phyloP scores from a whole-genome alignment of 2,329 filamentous ascomycete genomes.

The Fusarium kyushuense region DNA sequence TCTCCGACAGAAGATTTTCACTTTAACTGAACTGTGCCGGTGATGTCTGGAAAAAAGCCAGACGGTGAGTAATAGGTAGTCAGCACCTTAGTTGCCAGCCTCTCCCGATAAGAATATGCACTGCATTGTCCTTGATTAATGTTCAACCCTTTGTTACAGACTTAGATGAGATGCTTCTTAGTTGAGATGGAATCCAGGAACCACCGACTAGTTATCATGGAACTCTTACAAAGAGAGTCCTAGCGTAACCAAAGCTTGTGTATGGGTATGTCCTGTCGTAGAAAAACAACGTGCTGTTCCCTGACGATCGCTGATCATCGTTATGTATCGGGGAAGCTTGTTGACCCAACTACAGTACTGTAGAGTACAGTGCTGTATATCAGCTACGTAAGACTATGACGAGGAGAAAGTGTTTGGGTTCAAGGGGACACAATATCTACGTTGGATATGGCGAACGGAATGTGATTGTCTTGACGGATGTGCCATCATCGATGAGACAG shows the following conservation, averaged over 20 bases:
- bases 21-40: constrained; percentile 16
- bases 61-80: neutral
- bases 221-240: constrained; percentile 24
- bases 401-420: constrained; percentile 15
- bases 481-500: constrained; percentile 38
- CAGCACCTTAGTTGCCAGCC: neutral
- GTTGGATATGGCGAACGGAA: constrained; percentile 37
- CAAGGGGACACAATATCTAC: neutral
- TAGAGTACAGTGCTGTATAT: neutral
- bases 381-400: constrained; percentile 1
- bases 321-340: constrained; percentile 17
- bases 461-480: constrained; percentile 41
- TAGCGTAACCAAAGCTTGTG: constrained; percentile 13
- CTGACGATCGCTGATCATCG: constrained; percentile 34
- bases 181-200: constrained; percentile 29
- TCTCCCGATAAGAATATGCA: neutral
- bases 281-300: constrained; percentile 30
- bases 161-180: constrained; percentile 11
- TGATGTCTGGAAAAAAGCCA: constrained; percentile 2
- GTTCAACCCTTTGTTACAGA: constrained; percentile 17
- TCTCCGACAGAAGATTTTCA: constrained; percentile 18
- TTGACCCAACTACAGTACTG: constrained; percentile 30
- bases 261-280: constrained; percentile 23
- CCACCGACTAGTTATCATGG: constrained; percentile 8
- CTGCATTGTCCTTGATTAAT: constrained; percentile 1